Percentiles rank a stretch among this genome's conserved stretches.
Evolutionary conservation across 2,329 filamentous ascomycete genomes (phyloP).

Genomic region (Aspergillus ibericus): DNA sequence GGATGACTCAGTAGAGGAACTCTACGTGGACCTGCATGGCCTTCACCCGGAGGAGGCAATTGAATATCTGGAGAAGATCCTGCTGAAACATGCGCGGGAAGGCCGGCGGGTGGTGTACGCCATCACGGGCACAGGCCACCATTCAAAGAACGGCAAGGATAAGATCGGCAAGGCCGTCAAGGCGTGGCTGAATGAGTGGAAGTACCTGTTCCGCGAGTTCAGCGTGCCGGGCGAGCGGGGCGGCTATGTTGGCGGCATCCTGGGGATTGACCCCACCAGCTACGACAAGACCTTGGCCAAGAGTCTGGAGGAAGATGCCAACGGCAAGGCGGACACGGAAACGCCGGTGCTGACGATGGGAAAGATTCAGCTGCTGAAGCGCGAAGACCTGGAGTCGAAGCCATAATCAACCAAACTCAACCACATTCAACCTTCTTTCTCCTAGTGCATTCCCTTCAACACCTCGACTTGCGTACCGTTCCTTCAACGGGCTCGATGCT

Average conservation of each 20-base stretch:
- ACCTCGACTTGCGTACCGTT: neutral
- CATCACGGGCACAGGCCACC: slow-evolving; percentile 94
- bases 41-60: slow-evolving; percentile 97
- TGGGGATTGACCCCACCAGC: slow-evolving; percentile 64
- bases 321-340: slow-evolving; percentile 26
- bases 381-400: slow-evolving; percentile 41
- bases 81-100: slow-evolving; percentile 76
- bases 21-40: slow-evolving; percentile 96
- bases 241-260: slow-evolving; percentile 65
- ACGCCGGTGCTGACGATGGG: slow-evolving; percentile 38
- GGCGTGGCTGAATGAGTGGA: slow-evolving; percentile 89
- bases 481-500: neutral
- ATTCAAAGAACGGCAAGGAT: slow-evolving; percentile 98
- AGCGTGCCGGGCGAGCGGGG: slow-evolving; percentile 93
- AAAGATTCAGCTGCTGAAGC: slow-evolving; percentile 48
- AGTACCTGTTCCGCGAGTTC: slow-evolving; percentile 94
- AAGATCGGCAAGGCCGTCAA: slow-evolving; percentile 95
- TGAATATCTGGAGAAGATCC: slow-evolving; percentile 84
- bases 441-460: neutral
- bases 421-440: neutral
- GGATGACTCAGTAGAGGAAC: slow-evolving; percentile 61
- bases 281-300: slow-evolving; percentile 49
- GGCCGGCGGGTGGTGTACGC: slow-evolving; percentile 77
- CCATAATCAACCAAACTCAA: slow-evolving; percentile 21
- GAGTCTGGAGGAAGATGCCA: slow-evolving; percentile 24